Conservation (phyloP, 768 basidiomycete species). For the Trametes elegans region DNA sequence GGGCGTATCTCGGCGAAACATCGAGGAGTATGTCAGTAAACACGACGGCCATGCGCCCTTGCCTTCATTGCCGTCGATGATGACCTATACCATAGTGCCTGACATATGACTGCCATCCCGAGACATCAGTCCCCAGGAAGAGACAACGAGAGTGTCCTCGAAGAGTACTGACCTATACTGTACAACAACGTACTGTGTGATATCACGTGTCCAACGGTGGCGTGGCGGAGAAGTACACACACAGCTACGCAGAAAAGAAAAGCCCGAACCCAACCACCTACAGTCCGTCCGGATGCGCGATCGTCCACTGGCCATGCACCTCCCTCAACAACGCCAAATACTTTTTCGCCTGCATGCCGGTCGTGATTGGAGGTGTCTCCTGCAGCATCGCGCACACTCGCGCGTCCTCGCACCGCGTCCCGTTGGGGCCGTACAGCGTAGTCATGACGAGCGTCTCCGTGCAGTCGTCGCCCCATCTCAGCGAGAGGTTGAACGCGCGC, state of each 20-base stretch:
- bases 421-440: conserved; percentile 54
- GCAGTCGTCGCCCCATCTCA: conserved; percentile 45
- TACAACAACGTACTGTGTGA: no score
- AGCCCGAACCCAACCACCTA: background rate
- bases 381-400: conserved; percentile 50
- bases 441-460: conserved; percentile 51
- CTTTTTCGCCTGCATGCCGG: conserved; percentile 46
- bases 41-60: background rate
- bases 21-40: no score
- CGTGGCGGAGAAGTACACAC: background rate
- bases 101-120: no score
- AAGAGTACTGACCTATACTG: no score
- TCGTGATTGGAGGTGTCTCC: conserved; percentile 40
- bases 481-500: conserved; percentile 47
- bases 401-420: conserved; percentile 46
- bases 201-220: no score
- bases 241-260: no score
- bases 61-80: background rate
- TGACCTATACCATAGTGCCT: no score
- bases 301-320: conserved; percentile 46
- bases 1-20: background rate
- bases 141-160: no score
- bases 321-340: conserved; percentile 48
- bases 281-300: conserved; percentile 27
- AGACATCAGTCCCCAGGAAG: no score